Conservation (phyloP, 1,284 basidiomycete genomes). For the Serendipita sp. region DNA sequence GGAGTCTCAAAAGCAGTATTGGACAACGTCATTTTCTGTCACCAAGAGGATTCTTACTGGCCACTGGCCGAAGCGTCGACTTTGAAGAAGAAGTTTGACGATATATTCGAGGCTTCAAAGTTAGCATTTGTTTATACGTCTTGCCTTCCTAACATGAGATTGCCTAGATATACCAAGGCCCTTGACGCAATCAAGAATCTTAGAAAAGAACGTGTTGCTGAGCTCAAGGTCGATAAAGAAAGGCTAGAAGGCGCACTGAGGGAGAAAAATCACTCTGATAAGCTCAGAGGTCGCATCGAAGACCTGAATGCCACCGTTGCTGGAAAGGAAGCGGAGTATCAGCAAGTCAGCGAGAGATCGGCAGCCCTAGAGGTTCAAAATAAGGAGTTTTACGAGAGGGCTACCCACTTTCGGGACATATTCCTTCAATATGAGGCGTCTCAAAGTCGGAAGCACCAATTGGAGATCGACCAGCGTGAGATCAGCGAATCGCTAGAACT, state of each 20-base stretch:
- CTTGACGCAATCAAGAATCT: constrained; percentile 83
- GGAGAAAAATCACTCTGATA: constrained; percentile 81
- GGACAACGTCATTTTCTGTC: constrained; percentile 98
- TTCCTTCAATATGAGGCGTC: constrained; percentile 62
- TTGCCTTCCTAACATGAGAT: neutral
- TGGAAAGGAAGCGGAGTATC: constrained; percentile 61
- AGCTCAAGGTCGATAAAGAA: constrained; percentile 89
- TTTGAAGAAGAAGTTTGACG: constrained; percentile 97
- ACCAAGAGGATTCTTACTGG: constrained; percentile 99
- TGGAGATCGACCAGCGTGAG: constrained; percentile 41
- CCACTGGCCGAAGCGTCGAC: constrained; percentile 82
- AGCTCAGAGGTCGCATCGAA: constrained; percentile 55
- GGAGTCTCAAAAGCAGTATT: constrained; percentile 95
- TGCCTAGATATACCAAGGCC: constrained; percentile 84
- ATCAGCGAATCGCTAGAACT: constrained; percentile 57
- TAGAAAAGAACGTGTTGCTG: constrained; percentile 78
- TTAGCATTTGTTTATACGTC: constrained; percentile 23
- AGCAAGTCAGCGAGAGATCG: constrained; percentile 54
- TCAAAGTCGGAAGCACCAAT: constrained; percentile 44
- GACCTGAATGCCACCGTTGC: constrained; percentile 50
- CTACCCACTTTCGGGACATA: constrained; percentile 72
- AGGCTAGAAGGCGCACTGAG: constrained; percentile 65
- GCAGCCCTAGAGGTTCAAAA: constrained; percentile 61
- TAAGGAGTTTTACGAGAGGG: constrained; percentile 67
- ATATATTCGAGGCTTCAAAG: constrained; percentile 98